Conservation (phyloP, 192 early-diverging fungal species). For the Diversispora epigaea region DNA sequence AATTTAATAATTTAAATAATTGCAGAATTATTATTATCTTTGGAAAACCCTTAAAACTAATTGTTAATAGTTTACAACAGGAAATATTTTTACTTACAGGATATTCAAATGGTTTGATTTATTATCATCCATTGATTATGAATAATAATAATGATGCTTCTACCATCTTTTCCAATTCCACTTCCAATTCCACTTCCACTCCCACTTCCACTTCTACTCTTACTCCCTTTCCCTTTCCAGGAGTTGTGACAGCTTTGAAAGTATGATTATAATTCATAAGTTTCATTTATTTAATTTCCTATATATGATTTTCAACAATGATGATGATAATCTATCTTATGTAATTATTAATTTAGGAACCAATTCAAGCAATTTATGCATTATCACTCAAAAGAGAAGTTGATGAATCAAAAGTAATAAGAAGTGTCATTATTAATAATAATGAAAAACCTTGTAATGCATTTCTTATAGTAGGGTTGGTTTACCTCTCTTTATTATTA, state of each 20-base stretch:
- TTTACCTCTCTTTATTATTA: neutral
- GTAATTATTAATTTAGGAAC: constrained; percentile 6
- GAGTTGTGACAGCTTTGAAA: neutral
- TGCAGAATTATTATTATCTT: neutral
- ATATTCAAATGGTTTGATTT: neutral
- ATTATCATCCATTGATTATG: neutral
- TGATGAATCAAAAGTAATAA: neutral
- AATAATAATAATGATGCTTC: neutral
- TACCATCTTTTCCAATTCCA: neutral
- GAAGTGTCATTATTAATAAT: neutral
- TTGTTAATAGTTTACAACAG: neutral
- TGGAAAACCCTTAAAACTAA: neutral
- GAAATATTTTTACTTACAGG: neutral
- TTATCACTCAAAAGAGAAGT: neutral
- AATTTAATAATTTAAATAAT: neutral
- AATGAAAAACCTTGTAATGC: constrained; percentile 1
- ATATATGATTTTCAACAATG: neutral
- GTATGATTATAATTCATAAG: neutral
- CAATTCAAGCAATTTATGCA: constrained; percentile 22
- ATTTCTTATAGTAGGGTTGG: constrained; percentile 25
- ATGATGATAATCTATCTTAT: neutral
- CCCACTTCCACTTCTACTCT: neutral
- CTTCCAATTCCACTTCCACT: neutral
- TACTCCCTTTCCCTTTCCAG: neutral
- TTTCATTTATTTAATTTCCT: neutral